Evolutionary conservation across 371 early-diverging fungal genomes (phyloP), one percentile per base, ranked within the genome.

Genomic region (Phascolomyces articulosus): DNA sequence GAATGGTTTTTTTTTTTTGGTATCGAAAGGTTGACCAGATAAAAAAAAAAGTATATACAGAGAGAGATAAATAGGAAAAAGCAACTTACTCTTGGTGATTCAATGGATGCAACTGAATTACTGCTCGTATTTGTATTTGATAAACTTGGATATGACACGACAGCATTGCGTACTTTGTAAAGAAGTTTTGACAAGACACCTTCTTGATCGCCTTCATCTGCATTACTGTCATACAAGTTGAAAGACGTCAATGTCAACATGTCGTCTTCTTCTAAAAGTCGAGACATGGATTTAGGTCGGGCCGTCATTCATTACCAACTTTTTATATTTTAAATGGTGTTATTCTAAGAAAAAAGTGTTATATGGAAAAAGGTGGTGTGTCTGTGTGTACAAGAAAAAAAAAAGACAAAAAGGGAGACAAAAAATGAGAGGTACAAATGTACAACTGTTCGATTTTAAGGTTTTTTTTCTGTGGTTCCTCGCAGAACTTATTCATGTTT

Each of bases 171-270:
- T 62, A 88, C 85, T 15, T 83, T 79, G 41, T 79, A 83, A 63
- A 88, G 79, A 64, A 88, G 65, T 58, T 86, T 88, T 27, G 85
- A 84, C 13, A 88, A 71, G 4, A 84, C 80, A n/a, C 73, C 72
- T 60, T 79, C 82, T 11, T 82, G 85, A 69, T 87, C 87, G 3
- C 68, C 64, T 65, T 85, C 73, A 61, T 81, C 48, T 73, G 71
- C 61, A 55, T 78, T 54, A 41, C 68, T 44, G 61, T 70, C 60
- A 64, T 70, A 69, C 27, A 79, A 65, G 53, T 79, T 77, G 54
- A 85, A 85, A 4, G 79, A 76, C 38, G 85, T 85, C 57, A 84
- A 59, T 16, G 78, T 79, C 7, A 67, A 55, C 16, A 70, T 62
- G 64, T 80, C 85, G 40, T 75, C 74, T 58, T 73, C 38, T 47